A percentile compares a stretch with the other conserved stretches of the same genome.
These are phyloP conservation scores for Modicella reniformis DNA, from an alignment of 371 early-diverging fungal genomes.

Conservation along the genomic window DNA sequence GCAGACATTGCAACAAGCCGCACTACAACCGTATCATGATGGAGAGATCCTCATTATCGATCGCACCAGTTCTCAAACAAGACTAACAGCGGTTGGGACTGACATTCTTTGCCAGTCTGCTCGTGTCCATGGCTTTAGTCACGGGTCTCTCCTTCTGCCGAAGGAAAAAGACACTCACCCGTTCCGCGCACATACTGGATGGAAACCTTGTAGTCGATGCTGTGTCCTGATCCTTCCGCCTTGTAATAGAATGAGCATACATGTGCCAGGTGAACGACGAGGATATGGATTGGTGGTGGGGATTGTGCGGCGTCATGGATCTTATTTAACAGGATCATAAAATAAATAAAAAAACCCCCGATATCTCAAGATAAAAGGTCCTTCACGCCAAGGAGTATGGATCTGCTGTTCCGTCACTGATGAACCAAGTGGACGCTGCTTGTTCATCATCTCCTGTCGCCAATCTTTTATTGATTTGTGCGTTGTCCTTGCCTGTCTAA, in stretches of 20 bases:
- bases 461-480: too few species aligned
- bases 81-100: constrained; percentile 92
- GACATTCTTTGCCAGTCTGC: constrained; percentile 89
- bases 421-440: too few species aligned
- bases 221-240: not conserved
- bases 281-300: constrained; percentile 35
- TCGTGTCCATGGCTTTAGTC: constrained; percentile 95
- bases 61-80: constrained; percentile 89
- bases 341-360: too few species aligned
- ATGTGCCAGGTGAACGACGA: constrained; percentile 38
- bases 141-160: constrained; percentile 75
- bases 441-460: too few species aligned
- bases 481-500: too few species aligned
- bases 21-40: constrained; percentile 5
- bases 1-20: not conserved
- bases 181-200: too few species aligned
- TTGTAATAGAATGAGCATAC: constrained; percentile 34
- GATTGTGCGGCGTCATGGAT: constrained; percentile 31
- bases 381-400: too few species aligned
- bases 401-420: too few species aligned
- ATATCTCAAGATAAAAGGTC: too few species aligned
- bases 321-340: too few species aligned
- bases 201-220: not conserved
- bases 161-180: not conserved
- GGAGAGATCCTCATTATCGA: constrained; percentile 84